These are phyloP conservation scores for Mortierella sp. DNA, from an alignment of 371 early-diverging fungal species.

Conservation along the genomic window DNA sequence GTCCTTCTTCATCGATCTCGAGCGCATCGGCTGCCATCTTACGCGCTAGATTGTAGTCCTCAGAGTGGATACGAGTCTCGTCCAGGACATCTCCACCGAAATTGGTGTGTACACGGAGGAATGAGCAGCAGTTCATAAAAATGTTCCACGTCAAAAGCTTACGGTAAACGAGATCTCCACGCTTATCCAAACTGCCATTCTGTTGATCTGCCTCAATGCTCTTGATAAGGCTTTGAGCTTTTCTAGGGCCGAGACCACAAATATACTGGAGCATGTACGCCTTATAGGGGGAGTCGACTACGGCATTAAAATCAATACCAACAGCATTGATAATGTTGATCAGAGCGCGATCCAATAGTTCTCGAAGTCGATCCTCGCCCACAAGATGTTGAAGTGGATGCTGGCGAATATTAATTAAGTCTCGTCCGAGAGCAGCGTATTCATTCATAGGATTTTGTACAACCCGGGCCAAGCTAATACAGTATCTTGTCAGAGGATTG, in stretches of 20 bases:
- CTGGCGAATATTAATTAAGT: constrained; percentile 74
- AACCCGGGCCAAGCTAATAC: constrained; percentile 87
- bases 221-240: constrained; percentile 81
- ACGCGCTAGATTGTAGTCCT: constrained; percentile 94
- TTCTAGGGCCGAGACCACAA: constrained; percentile 95
- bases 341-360: constrained; percentile 85
- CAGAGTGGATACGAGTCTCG: constrained; percentile 95
- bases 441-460: constrained; percentile 90
- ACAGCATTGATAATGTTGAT: constrained; percentile 88
- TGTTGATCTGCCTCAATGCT: constrained; percentile 62
- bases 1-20: constrained; percentile 90
- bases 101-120: constrained; percentile 81
- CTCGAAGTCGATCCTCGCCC: constrained; percentile 71
- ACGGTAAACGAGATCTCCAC: constrained; percentile 81
- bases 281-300: constrained; percentile 76
- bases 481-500: constrained; percentile 84
- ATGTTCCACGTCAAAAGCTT: constrained; percentile 78
- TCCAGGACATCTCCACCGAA: constrained; percentile 86
- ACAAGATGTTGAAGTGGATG: constrained; percentile 84
- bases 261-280: constrained; percentile 88
- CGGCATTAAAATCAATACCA: constrained; percentile 93
- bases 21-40: constrained; percentile 98
- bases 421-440: constrained; percentile 85
- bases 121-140: constrained; percentile 95
- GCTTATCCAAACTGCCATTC: constrained; percentile 56